Evolutionary conservation across 768 basidiomycete genomes (phyloP).

Genomic region (Nidula microcarpa): DNA sequence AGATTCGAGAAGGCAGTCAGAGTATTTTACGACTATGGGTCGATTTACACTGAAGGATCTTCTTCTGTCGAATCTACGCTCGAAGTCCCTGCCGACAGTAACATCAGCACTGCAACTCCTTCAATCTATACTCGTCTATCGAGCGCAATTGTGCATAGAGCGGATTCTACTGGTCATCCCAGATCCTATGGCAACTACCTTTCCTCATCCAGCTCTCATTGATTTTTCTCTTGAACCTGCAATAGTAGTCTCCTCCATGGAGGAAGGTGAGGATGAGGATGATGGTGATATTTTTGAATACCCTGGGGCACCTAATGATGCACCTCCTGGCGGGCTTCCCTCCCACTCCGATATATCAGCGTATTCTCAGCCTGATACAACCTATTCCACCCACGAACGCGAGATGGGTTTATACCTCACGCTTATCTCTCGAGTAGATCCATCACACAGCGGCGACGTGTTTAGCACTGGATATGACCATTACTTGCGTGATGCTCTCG

Average conservation of each 20-base stretch:
- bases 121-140: constrained; percentile 67
- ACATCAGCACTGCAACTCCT: constrained; percentile 81
- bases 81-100: constrained; percentile 57
- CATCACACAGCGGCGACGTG: constrained; percentile 60
- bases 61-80: constrained; percentile 73
- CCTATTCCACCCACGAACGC: constrained; percentile 76
- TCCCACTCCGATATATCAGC: constrained; percentile 21
- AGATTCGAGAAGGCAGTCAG: constrained; percentile 62
- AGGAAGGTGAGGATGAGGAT: constrained; percentile 39
- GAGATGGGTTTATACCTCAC: constrained; percentile 81
- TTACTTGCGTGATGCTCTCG: constrained; percentile 74
- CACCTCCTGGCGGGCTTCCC: constrained; percentile 2
- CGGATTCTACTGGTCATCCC: constrained; percentile 68
- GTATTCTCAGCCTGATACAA: constrained; percentile 66
- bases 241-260: constrained; percentile 10
- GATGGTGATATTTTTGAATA: constrained; percentile 48
- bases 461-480: constrained; percentile 87
- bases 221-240: constrained; percentile 1
- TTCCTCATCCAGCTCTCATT: constrained; percentile 53
- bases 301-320: constrained; percentile 32
- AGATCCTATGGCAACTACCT: constrained; percentile 73
- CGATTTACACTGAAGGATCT: constrained; percentile 93
- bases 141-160: constrained; percentile 62
- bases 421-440: constrained; percentile 75
- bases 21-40: constrained; percentile 84